phyloP scores from a whole-genome alignment of 352 stramenopile species.

The Globisporangium apiculatum region DNA sequence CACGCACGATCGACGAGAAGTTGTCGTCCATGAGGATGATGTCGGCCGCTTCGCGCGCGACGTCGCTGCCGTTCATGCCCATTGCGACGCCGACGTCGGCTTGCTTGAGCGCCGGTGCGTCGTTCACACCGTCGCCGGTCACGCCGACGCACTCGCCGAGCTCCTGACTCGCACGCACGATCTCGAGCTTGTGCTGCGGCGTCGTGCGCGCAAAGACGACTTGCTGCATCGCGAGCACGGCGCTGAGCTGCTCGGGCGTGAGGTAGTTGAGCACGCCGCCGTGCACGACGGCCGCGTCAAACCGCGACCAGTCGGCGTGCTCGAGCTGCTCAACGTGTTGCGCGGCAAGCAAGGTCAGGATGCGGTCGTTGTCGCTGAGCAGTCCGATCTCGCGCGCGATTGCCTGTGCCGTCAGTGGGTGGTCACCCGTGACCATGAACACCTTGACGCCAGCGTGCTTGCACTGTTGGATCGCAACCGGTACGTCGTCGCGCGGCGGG shows the following conservation, averaged over 20 bases:
- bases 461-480: conserved; percentile 67
- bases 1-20: conserved; percentile 92
- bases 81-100: conserved; percentile 96
- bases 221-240: conserved; percentile 30
- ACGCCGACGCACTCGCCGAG: conserved; percentile 46
- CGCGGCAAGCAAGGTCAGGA: conserved; percentile 29
- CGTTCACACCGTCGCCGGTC: conserved; percentile 76
- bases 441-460: conserved; percentile 86
- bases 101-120: conserved; percentile 53
- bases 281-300: conserved; percentile 62
- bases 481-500: conserved; percentile 73
- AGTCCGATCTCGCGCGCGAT: conserved; percentile 84
- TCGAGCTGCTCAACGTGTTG: conserved; percentile 6
- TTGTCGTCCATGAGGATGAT: conserved; percentile 96
- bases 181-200: conserved; percentile 87
- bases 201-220: conserved; percentile 94
- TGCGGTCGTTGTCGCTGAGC: conserved; percentile 33
- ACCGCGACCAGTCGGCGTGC: conserved; percentile 21
- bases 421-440: conserved; percentile 91
- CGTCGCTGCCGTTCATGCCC: conserved; percentile 92
- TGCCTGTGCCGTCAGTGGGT: conserved; percentile 78
- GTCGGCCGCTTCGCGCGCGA: conserved; percentile 90
- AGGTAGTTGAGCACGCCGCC: conserved; percentile 24
- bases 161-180: conserved; percentile 43
- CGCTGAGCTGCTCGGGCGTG: conserved; percentile 22